Base-by-base conservation (phyloP, 768 basidiomycete genomes). In the Russula dissimulans region DNA sequence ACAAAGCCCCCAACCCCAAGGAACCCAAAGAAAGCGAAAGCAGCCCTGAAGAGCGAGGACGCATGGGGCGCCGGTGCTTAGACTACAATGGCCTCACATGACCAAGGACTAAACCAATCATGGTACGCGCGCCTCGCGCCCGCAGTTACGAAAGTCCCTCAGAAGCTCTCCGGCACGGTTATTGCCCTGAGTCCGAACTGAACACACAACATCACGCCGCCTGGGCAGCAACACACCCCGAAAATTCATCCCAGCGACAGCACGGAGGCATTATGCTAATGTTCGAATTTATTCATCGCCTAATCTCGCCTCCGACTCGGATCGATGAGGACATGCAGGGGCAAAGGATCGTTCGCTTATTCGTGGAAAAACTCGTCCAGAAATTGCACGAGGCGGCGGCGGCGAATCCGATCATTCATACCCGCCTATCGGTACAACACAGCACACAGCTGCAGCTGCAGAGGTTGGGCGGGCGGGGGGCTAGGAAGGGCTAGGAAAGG, bases 141-240 rank as follows among this genome's bases (percentile, higher is more conserved):
- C 60, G 60, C 60, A 43, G 17, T 31, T 46, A 11, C 9, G 5
- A 62, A 57, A 62, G 51, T 32, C 7, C 61, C 61, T 54, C 56
- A 62, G 61, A 62, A 62, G 61, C 56, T 29, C 17, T 53, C 60
- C 51, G 61, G 32, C 43, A 57, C 61, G 56, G 61, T 22, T 18
- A 47, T 11, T 18, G 12, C 39, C 3, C 0, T 2, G 5, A 15
- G 3, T 51, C 60, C 50, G 50, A 39, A n/a, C 6, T n/a, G 17
- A 7, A 6, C n/a, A 1, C n/a, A 3, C 4, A 0, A 4, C 7
- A 49, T 32, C 32, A 36, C 10, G 2, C 10, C 10, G 2, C 10
- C 32, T 11, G 26, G 47, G 45, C 26, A 29, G 31, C 48, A 26
- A 6, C 6, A 3, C 49, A 22, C 18, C 36, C 3, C 29, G 10